Evolutionary conservation across 2,329 filamentous ascomycete species (phyloP), one percentile per base, ranked within the genome.

Genomic region (Fusarium sp.): DNA sequence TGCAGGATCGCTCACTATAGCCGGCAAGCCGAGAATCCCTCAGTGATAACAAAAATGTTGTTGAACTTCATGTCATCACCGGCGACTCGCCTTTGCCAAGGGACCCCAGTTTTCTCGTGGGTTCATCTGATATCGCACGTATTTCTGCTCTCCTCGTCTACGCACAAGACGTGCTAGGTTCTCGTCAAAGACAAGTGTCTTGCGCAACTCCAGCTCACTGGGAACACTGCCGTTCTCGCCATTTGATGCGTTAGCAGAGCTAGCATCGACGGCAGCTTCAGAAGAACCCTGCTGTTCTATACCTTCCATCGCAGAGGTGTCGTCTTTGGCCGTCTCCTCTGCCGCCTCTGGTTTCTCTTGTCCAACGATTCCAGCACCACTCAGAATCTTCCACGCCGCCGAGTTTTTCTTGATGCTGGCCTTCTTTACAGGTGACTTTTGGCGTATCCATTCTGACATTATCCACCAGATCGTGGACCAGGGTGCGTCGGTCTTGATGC

Each of bases 51-150:
- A 36, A 10, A 19, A 35, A 37, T 50, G 17, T 15, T 36, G 23
- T 17, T 27, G 33, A 36, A 27, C 49, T 60, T 19, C 47, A 49
- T 44, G 23, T 36, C 42, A 63, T 60, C 43, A 65, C 81, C 75
- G 74, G n/a, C 78, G 79, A 63, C 75, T 81, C 23, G 84, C 84
- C 63, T 80, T 79, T 48, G 78, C 80, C 86, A 96, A 87, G 1
- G 95, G 95, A 0, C 95, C 95, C 95, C 95, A 99, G 74, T 98
- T 95, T 71, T 92, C 88, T 57, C 89, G 82, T 41, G 95, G 95
- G 72, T 98, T 98, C 58, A 88, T 78, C 78, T 97, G 95, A 75
- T 97, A 99, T 61, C 94, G 83, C 49, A 96, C 87, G 41, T 96
- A 81, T 63, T 88, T 89, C 72, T 85, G 88, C 56, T 85, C 83